phyloP scores from a whole-genome alignment of 2,329 filamentous ascomycete species.

The Penicillium sp. region DNA sequence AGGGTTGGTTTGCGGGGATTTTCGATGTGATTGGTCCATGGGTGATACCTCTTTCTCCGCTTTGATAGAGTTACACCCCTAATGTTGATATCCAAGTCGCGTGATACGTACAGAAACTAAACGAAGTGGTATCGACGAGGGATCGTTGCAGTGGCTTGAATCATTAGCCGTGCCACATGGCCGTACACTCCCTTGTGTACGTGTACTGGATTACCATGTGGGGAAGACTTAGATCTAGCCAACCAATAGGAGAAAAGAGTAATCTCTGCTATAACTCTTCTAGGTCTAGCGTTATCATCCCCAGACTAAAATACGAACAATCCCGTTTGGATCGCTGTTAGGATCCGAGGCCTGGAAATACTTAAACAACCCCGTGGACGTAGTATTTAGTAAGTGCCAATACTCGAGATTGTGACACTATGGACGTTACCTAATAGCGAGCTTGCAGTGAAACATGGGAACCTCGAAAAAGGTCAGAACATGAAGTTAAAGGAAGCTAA shows the following conservation, averaged over 20 bases:
- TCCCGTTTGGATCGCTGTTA: not conserved
- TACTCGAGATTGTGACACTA: not conserved
- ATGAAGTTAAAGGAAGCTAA: not conserved
- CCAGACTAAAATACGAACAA: not conserved
- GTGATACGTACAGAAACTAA: no score
- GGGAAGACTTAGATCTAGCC: not conserved
- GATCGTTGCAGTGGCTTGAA: not conserved
- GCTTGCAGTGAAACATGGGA: not conserved
- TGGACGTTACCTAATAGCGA: not conserved
- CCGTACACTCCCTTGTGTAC: no score
- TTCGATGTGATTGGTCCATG: not conserved
- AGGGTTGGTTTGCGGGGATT: not conserved
- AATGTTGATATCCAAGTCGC: not conserved
- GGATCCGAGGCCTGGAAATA: not conserved
- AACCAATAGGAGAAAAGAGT: not conserved
- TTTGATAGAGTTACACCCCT: slow-evolving; percentile 24
- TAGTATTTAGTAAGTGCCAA: not conserved
- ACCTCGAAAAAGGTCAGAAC: not conserved
- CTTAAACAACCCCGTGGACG: not conserved
- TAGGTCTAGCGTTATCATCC: not conserved
- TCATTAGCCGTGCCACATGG: no score
- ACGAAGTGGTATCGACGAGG: not conserved
- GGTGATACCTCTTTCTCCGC: slow-evolving; percentile 3
- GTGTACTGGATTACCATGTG: no score
- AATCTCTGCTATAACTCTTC: not conserved